A percentile compares a stretch with the other conserved stretches of the same genome.
Evolutionary conservation across 2,329 filamentous ascomycete genomes (phyloP).

Genomic region (Thielaviopsis punctulata): DNA sequence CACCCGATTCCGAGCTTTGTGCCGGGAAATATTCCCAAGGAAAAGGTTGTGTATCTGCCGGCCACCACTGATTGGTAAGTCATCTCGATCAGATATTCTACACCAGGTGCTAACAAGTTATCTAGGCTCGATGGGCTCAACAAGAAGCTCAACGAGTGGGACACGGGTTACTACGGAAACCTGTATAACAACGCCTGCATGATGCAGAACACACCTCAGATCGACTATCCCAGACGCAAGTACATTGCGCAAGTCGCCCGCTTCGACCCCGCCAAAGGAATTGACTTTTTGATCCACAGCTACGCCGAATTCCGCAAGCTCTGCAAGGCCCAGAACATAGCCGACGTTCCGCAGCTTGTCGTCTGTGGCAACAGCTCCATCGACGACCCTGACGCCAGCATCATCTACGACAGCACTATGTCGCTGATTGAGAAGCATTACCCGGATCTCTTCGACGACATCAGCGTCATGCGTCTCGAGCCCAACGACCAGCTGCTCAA

Average conservation of each 20-base stretch:
- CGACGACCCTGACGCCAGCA: slow-evolving; percentile 60
- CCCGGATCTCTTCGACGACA: slow-evolving; percentile 41
- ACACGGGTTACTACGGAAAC: slow-evolving; percentile 55
- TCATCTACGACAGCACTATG: slow-evolving; percentile 57
- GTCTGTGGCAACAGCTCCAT: slow-evolving; percentile 66
- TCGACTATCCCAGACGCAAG: slow-evolving; percentile 40
- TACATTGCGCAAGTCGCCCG: slow-evolving; percentile 70
- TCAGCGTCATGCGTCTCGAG: slow-evolving; percentile 60
- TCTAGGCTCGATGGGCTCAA: slow-evolving; percentile 53
- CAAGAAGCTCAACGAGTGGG: slow-evolving; percentile 54
- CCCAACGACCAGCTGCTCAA: slow-evolving; percentile 71
- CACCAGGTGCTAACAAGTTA: slow-evolving; percentile 14
- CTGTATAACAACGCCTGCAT: slow-evolving; percentile 50
- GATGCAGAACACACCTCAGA: slow-evolving; percentile 40
- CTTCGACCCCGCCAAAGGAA: slow-evolving; percentile 72
- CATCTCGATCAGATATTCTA: slow-evolving; percentile 6
- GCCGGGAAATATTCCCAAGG: slow-evolving; percentile 44
- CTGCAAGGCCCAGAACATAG: slow-evolving; percentile 33
- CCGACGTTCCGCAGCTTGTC: slow-evolving; percentile 51
- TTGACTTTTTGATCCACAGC: slow-evolving; percentile 57
- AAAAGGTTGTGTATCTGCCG: slow-evolving; percentile 58
- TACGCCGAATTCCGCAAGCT: slow-evolving; percentile 55
- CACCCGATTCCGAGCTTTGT: slow-evolving; percentile 66
- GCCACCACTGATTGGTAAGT: slow-evolving; percentile 62
- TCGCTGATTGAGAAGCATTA: slow-evolving; percentile 46